Base-by-base conservation (phyloP, 805 yeast genomes). In the Saccharomycopsis guyanensis region DNA sequence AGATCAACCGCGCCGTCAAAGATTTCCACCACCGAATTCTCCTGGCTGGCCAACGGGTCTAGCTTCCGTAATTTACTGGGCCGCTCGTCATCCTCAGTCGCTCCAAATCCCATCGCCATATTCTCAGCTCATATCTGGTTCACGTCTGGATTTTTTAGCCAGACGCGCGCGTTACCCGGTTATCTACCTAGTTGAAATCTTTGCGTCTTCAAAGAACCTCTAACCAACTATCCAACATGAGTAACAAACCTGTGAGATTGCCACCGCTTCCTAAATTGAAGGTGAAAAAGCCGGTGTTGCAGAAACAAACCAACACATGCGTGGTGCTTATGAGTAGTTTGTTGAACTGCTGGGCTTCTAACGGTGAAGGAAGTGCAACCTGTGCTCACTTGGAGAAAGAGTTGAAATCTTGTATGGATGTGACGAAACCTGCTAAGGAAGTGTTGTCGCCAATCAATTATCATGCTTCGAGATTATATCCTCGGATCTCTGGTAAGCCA, bases 271-370 rank as follows among this genome's bases (percentile, higher is more conserved):
- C 87, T 35, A 72, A 80, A 59, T 70, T 86, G 43, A 75, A 78
- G 61, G 83, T 82, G 49, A 80, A 81, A 60, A 79, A 76, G 55
- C 79, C 87, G 13, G 68, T 75, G 3, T 66, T 73, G 25, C 70
- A 72, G 42, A 69, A 66, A 52, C 63, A 71, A 47, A 75, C 85
- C 40, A 80, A 82, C 55, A 79, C 86, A 48, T 88, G 96, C 63
- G 63, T 79, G 50, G 87, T 86, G 47, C 66, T 83, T 53, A 85
- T 89, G 89, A 80, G 93, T 1, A 81, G 86, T 40, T 71, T 89
- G 62, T 69, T 89, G 56, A 86, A 84, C 71, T 89, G 97, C 68
- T 89, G 97, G 97, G 94, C 96, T 2, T 85, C 96, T 20, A 85
- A 86, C 65, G 91, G 94, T 41, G 95, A 87, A 63, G 89, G 93